Percentiles rank a stretch among this genome's conserved stretches.
These are phyloP conservation scores for Colletotrichum sp. DNA, from an alignment of 2,329 filamentous ascomycete genomes.

Conservation along the genomic window DNA sequence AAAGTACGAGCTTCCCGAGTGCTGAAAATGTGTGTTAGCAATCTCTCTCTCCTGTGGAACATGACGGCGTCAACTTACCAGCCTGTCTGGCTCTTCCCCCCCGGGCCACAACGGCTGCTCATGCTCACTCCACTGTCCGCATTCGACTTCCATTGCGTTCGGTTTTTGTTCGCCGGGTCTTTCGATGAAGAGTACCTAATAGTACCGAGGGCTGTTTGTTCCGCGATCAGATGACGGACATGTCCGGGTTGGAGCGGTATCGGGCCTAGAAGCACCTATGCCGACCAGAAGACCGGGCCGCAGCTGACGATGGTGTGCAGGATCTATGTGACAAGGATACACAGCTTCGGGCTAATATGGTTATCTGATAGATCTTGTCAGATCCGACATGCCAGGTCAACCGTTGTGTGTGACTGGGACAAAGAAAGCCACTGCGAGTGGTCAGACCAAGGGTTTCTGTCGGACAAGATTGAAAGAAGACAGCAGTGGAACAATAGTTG, in stretches of 20 bases:
- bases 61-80: neutral
- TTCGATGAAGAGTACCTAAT: neutral
- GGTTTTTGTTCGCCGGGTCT: neutral
- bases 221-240: neutral
- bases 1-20: neutral
- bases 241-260: neutral
- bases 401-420: neutral
- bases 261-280: neutral
- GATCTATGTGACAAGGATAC: neutral
- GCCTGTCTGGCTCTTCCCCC: no score
- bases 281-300: neutral
- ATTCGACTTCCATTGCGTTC: neutral
- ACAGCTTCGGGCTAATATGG: neutral
- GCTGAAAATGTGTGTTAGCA: neutral
- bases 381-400: neutral
- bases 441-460: neutral
- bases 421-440: neutral
- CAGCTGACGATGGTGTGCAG: neutral
- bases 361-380: neutral
- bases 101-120: neutral
- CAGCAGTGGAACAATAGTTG: neutral
- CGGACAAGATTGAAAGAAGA: neutral
- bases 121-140: neutral
- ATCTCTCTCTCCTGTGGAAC: neutral
- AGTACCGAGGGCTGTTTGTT: neutral